A percentile compares a stretch with the other conserved stretches of the same genome.
Conservation (phyloP, 1,284 basidiomycete species). For the Chondrostereum purpureum region DNA sequence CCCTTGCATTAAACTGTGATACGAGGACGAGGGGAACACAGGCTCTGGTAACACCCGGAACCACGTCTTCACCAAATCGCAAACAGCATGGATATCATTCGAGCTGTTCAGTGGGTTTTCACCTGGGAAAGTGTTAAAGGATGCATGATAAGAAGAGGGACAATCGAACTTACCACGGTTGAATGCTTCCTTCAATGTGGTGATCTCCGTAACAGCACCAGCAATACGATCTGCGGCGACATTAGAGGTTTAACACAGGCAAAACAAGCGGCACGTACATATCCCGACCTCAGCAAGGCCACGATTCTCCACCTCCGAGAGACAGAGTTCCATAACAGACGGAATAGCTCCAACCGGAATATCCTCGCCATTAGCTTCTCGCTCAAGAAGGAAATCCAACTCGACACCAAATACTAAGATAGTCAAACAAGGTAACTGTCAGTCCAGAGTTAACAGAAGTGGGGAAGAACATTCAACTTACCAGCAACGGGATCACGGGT, state of each 20-base stretch:
- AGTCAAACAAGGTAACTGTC: conserved; percentile 10
- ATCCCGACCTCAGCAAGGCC: conserved; percentile 78
- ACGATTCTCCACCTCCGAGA: conserved; percentile 64
- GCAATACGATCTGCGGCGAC: conserved; percentile 63
- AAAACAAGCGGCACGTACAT: conserved; percentile 41
- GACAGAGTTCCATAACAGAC: conserved; percentile 53
- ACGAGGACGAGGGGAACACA: conserved; percentile 64
- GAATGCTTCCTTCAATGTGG: conserved; percentile 61
- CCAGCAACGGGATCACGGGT: conserved; percentile 48
- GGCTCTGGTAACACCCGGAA: conserved; percentile 75
- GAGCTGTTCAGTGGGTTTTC: conserved; percentile 49
- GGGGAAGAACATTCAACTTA: conserved; percentile 25
- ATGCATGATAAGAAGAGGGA: background rate
- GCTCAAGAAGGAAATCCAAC: conserved; percentile 56
- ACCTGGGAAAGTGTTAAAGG: conserved; percentile 27
- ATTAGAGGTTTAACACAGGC: conserved; percentile 2
- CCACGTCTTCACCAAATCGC: conserved; percentile 79
- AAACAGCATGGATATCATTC: conserved; percentile 74
- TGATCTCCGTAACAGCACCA: conserved; percentile 68
- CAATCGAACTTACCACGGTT: conserved; percentile 48
- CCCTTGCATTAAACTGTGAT: conserved; percentile 60
- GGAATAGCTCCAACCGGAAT: conserved; percentile 56
- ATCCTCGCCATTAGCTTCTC: conserved; percentile 49
- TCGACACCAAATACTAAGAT: conserved; percentile 71
- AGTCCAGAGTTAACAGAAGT: background rate